A percentile compares a stretch with the other conserved stretches of the same genome.
phyloP scores from a whole-genome alignment of 2,329 filamentous ascomycete genomes.

The Claviceps maximensis region DNA sequence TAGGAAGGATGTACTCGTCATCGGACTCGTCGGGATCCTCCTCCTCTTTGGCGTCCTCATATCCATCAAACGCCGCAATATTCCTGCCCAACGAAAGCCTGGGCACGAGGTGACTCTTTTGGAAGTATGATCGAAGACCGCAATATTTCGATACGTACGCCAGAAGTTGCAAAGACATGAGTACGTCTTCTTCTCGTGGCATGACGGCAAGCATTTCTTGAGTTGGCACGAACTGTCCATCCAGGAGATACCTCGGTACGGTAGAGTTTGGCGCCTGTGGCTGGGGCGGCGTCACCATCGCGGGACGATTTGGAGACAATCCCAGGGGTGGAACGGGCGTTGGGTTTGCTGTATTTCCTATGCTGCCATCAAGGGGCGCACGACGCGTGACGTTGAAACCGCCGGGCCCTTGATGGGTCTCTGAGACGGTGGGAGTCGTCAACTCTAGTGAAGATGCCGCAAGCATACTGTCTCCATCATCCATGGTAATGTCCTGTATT shows the following conservation, averaged over 20 bases:
- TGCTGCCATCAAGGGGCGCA: conserved; percentile 70
- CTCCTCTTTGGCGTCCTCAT: conserved; percentile 34
- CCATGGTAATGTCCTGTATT: conserved; percentile 70
- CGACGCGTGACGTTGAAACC: conserved; percentile 92
- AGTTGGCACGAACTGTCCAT: conserved; percentile 55
- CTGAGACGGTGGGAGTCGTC: conserved; percentile 65
- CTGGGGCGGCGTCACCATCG: conserved; percentile 58
- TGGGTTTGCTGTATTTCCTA: conserved; percentile 58
- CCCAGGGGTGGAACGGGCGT: conserved; percentile 53
- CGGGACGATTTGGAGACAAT: conserved; percentile 59
- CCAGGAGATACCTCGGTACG: conserved; percentile 67
- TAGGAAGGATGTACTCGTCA: conserved; percentile 80
- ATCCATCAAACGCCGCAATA: conserved; percentile 64
- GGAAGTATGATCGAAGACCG: conserved; percentile 89
- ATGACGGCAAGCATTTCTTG: conserved; percentile 74
- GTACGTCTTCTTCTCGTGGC: conserved; percentile 91
- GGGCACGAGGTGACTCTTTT: conserved; percentile 85
- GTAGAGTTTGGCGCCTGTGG: conserved; percentile 58
- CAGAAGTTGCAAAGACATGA: conserved; percentile 93
- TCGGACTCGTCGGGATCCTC: conserved; percentile 49
- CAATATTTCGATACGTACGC: conserved; percentile 99
- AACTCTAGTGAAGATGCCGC: conserved; percentile 62
- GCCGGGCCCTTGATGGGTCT: conserved; percentile 66
- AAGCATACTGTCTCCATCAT: conserved; percentile 68
- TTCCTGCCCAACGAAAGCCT: conserved; percentile 82